These are phyloP conservation scores for Didymella exigua DNA, from an alignment of 2,329 filamentous ascomycete genomes.

Conservation along the genomic window DNA sequence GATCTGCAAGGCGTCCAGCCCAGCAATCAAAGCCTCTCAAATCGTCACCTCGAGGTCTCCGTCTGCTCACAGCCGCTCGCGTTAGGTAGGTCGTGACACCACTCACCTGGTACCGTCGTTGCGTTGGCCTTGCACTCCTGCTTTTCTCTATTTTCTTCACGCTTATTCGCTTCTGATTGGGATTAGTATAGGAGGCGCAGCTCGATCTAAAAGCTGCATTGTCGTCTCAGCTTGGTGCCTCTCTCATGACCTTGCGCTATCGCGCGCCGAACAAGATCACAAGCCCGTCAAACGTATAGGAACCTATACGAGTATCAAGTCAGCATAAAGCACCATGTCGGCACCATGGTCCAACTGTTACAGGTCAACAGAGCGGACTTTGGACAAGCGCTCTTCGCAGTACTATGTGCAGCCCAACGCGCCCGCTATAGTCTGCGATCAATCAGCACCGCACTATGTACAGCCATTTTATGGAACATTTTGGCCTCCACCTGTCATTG, in stretches of 20 bases:
- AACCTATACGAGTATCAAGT: not conserved
- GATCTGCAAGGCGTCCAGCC: slow-evolving; percentile 22
- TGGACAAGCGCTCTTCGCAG: slow-evolving; percentile 19
- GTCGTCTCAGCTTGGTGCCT: not conserved
- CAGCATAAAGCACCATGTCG: not conserved
- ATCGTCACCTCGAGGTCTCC: not conserved
- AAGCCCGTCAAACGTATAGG: not conserved
- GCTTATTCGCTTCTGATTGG: not conserved
- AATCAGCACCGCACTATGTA: slow-evolving; percentile 13
- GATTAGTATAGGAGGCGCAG: not conserved
- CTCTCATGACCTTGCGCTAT: not conserved
- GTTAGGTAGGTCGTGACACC: not conserved
- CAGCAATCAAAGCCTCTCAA: slow-evolving; percentile 1
- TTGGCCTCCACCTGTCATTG: slow-evolving; percentile 21
- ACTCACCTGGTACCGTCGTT: not conserved
- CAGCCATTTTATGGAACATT: slow-evolving; percentile 30
- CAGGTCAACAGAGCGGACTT: slow-evolving; percentile 7
- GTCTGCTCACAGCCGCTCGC: not conserved
- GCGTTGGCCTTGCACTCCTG: not conserved
- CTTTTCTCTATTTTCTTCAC: not conserved
- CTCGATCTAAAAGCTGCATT: not conserved
- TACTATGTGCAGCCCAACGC: slow-evolving; percentile 3
- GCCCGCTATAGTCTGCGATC: slow-evolving; percentile 6
- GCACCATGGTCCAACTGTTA: slow-evolving; percentile 18
- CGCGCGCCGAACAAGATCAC: not conserved